phyloP scores from a whole-genome alignment of 2,329 filamentous ascomycete species.

The Nothomitra cinnamomea region DNA sequence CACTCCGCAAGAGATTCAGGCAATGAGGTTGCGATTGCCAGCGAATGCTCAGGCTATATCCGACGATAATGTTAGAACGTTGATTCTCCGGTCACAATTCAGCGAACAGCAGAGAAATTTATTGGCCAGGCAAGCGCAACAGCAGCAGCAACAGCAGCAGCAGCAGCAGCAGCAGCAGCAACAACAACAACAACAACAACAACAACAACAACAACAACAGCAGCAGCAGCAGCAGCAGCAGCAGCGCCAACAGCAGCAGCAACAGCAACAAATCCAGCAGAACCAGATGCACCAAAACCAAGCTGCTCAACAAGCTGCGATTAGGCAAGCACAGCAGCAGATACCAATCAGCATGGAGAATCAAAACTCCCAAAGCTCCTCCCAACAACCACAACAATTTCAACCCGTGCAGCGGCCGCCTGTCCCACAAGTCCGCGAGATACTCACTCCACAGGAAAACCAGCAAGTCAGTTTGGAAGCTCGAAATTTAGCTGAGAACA shows the following conservation, averaged over 20 bases:
- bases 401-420: background rate
- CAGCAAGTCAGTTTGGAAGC: slow-evolving; percentile 29
- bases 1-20: background rate
- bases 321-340: background rate
- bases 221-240: slow-evolving; percentile 10
- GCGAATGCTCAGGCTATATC: background rate
- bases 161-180: slow-evolving; percentile 9
- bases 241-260: slow-evolving; percentile 8
- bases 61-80: slow-evolving; percentile 1
- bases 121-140: slow-evolving; percentile 8
- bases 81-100: background rate
- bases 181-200: slow-evolving; percentile 7
- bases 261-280: slow-evolving; percentile 7
- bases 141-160: slow-evolving; percentile 6
- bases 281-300: slow-evolving; percentile 9
- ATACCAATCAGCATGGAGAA: slow-evolving; percentile 7
- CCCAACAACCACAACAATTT: slow-evolving; percentile 1
- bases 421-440: background rate
- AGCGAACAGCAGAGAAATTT: background rate
- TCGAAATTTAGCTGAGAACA: slow-evolving; percentile 28
- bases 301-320: slow-evolving; percentile 5
- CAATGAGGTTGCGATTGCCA: background rate
- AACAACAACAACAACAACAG: slow-evolving; percentile 9
- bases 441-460: slow-evolving; percentile 23
- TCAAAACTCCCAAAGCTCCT: slow-evolving; percentile 9